Percentiles rank a stretch among this genome's conserved stretches.
These are phyloP conservation scores for Puccinia brachypodii DNA, from an alignment of 1,284 basidiomycete species.

Conservation along the genomic window DNA sequence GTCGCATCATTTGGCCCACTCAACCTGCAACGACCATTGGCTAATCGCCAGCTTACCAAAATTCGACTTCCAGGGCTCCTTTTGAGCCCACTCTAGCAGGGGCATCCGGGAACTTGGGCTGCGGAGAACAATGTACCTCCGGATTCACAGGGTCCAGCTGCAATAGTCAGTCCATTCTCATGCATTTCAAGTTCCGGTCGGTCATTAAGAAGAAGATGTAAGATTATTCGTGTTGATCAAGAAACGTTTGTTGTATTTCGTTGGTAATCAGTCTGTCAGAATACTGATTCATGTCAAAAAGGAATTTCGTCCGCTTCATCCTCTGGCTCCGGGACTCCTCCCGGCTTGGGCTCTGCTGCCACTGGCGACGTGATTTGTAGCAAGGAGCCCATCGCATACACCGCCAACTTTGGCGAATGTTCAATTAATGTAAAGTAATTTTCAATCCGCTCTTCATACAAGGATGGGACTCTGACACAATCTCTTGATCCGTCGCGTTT, in stretches of 20 bases:
- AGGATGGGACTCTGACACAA: neutral
- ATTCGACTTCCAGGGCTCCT: neutral
- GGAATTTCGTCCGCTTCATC: conserved; percentile 12
- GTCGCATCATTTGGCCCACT: neutral
- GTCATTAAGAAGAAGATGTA: neutral
- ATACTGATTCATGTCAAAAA: conserved; percentile 15
- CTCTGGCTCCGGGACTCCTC: neutral
- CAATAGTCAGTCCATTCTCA: conserved; percentile 31
- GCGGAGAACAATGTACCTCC: conserved; percentile 15
- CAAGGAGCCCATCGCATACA: conserved; percentile 30
- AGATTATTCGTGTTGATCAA: neutral
- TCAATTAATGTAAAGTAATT: conserved; percentile 18
- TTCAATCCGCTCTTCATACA: neutral
- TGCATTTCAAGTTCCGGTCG: neutral
- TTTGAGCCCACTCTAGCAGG: conserved; percentile 12
- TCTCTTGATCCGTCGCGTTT: neutral
- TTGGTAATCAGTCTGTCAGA: conserved; percentile 30
- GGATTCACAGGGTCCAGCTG: conserved; percentile 39
- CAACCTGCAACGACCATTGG: too few species aligned
- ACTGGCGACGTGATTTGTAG: conserved; percentile 34
- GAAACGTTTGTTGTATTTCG: neutral
- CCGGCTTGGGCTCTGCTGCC: neutral
- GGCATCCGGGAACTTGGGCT: conserved; percentile 21
- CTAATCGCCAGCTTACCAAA: conserved; percentile 8
- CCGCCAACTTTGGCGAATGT: conserved; percentile 40